Evolutionary conservation across 371 early-diverging fungal genomes (phyloP).

Genomic region (Actinomortierella wolfii): DNA sequence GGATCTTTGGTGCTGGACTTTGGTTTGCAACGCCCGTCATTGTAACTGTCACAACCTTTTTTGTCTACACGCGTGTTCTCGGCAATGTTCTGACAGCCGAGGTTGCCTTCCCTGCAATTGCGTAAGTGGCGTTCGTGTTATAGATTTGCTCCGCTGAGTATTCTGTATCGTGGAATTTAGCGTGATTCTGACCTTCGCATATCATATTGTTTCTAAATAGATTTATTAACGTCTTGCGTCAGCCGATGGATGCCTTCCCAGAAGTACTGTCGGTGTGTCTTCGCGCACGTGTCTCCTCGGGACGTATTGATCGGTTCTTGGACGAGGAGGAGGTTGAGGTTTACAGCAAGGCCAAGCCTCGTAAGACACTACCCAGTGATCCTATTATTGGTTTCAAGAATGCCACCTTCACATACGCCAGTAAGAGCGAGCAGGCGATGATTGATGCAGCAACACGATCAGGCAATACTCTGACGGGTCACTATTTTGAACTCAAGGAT

Average conservation of each 20-base stretch:
- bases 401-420: slow-evolving; percentile 52
- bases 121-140: slow-evolving; percentile 16
- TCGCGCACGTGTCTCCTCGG: slow-evolving; percentile 67
- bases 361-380: slow-evolving; percentile 44
- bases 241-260: slow-evolving; percentile 71
- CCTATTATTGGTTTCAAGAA: slow-evolving; percentile 54
- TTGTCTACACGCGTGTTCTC: slow-evolving; percentile 64
- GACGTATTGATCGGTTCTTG: slow-evolving; percentile 75
- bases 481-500: slow-evolving; percentile 54
- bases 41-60: slow-evolving; percentile 67
- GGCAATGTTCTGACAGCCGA: slow-evolving; percentile 65
- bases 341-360: slow-evolving; percentile 37
- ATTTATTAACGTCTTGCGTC: slow-evolving; percentile 54
- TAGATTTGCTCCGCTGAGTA: background rate
- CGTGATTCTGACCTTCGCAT: background rate
- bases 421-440: slow-evolving; percentile 35
- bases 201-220: background rate
- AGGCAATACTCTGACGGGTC: slow-evolving; percentile 20
- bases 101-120: slow-evolving; percentile 60
- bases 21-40: slow-evolving; percentile 76
- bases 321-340: slow-evolving; percentile 72
- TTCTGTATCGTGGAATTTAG: background rate
- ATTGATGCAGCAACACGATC: slow-evolving; percentile 20
- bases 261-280: slow-evolving; percentile 57
- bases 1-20: slow-evolving; percentile 58